Evolutionary conservation across 2,329 filamentous ascomycete species (phyloP).

Genomic region (Bipolaris cookei): DNA sequence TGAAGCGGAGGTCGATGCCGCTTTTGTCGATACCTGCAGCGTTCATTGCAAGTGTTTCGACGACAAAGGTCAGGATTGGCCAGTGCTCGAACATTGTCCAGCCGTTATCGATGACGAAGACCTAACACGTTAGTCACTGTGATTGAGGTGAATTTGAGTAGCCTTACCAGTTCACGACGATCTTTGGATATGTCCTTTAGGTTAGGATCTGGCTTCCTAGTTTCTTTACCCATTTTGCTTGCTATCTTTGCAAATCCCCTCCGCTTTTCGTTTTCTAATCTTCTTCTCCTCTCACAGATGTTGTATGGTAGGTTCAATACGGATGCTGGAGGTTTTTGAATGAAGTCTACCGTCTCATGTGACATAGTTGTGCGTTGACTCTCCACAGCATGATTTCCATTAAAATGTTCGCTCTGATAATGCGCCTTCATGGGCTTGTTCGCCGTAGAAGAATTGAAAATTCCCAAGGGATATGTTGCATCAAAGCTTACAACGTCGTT

Average conservation of each 20-base stretch:
- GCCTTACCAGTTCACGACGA: neutral
- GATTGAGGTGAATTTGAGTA: neutral
- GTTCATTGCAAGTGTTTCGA: conserved; percentile 22
- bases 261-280: neutral
- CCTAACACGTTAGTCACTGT: neutral
- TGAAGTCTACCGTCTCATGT: neutral
- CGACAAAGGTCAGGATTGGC: conserved; percentile 21
- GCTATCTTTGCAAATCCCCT: neutral
- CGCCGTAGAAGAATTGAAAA: neutral
- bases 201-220: neutral
- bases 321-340: neutral
- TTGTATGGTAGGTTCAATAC: neutral
- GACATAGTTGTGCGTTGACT: neutral
- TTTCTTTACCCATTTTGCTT: neutral
- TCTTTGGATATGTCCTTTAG: neutral
- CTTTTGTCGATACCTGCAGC: conserved; percentile 21
- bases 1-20: conserved; percentile 26
- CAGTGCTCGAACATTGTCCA: conserved; percentile 15
- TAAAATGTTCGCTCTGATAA: neutral
- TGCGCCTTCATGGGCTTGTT: too few species aligned
- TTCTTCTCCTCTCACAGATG: neutral
- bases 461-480: neutral
- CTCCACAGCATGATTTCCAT: too few species aligned
- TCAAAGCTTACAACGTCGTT: neutral
- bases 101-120: neutral